Evolutionary conservation across 352 stramenopile species (phyloP).

Genomic region (Phytophthora meadii): DNA sequence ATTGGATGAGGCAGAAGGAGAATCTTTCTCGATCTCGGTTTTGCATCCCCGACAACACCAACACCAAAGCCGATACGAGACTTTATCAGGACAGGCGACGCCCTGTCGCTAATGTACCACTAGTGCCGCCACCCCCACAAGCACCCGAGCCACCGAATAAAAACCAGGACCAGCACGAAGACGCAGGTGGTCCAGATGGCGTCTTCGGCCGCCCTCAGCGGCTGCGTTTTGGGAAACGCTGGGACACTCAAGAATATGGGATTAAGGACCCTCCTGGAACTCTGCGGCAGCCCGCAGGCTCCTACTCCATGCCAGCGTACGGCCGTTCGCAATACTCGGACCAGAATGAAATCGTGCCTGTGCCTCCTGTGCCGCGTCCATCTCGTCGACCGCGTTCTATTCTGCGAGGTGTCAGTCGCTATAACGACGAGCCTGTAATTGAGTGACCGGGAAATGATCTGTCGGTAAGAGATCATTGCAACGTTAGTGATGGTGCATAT

Average conservation of each 20-base stretch:
- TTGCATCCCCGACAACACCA: constrained; percentile 58
- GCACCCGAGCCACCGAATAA: constrained; percentile 3
- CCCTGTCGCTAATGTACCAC: constrained; percentile 30
- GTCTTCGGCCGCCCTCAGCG: constrained; percentile 67
- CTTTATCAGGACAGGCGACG: constrained; percentile 49
- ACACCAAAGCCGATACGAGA: constrained; percentile 52
- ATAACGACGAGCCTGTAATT: constrained; percentile 51
- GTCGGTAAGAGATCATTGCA: neutral
- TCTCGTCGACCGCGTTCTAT: constrained; percentile 45
- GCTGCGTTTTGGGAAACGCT: constrained; percentile 68
- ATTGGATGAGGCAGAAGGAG: constrained; percentile 77
- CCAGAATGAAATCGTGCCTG: constrained; percentile 11
- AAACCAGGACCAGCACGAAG: constrained; percentile 44
- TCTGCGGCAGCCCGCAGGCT: constrained; percentile 11
- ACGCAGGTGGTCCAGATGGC: constrained; percentile 51
- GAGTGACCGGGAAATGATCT: constrained; percentile 23
- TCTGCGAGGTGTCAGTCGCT: constrained; percentile 60
- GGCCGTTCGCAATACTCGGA: constrained; percentile 33
- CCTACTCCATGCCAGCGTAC: constrained; percentile 33
- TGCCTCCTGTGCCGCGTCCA: constrained; percentile 30
- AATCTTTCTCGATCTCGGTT: constrained; percentile 67
- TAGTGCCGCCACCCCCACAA: constrained; percentile 20
- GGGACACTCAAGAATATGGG: constrained; percentile 63
- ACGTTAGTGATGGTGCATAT: neutral
- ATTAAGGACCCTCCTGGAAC: constrained; percentile 34